phyloP scores from a whole-genome alignment of 2,329 filamentous ascomycete species.

The Stachybotrys chlorohalonatus region DNA sequence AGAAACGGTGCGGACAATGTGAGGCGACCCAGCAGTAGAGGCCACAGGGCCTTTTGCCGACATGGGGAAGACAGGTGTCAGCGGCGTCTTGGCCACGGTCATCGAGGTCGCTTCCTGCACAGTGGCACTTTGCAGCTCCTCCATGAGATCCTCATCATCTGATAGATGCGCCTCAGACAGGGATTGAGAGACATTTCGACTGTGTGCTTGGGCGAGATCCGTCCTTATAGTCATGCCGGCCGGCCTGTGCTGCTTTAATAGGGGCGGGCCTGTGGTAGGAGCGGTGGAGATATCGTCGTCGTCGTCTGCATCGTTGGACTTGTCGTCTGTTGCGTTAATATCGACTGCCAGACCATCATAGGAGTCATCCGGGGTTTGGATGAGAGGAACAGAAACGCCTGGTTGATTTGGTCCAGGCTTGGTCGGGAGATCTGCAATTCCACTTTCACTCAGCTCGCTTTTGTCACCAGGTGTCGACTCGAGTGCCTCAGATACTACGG shows the following conservation, averaged over 20 bases:
- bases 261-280: neutral
- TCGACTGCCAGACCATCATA: neutral
- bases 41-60: conserved; percentile 11
- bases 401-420: neutral
- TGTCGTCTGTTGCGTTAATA: conserved; percentile 7
- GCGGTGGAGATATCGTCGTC: conserved; percentile 1
- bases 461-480: neutral
- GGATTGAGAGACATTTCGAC: conserved; percentile 14
- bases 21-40: conserved; percentile 11
- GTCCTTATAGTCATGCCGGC: conserved; percentile 46
- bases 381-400: neutral
- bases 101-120: conserved; percentile 78
- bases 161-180: conserved; percentile 36
- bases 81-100: conserved; percentile 73
- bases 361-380: neutral
- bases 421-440: neutral
- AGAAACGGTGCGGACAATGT: conserved; percentile 38
- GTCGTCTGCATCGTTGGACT: conserved; percentile 5
- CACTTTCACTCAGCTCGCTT: neutral
- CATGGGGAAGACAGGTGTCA: conserved; percentile 51
- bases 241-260: neutral
- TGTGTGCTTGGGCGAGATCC: conserved; percentile 24
- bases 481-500: neutral
- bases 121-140: conserved; percentile 74
- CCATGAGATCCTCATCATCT: conserved; percentile 76